A percentile compares a stretch with the other conserved stretches of the same genome.
These are phyloP conservation scores for Torulaspora pretoriensis DNA, from an alignment of 1,139 yeast species.

Conservation along the genomic window DNA sequence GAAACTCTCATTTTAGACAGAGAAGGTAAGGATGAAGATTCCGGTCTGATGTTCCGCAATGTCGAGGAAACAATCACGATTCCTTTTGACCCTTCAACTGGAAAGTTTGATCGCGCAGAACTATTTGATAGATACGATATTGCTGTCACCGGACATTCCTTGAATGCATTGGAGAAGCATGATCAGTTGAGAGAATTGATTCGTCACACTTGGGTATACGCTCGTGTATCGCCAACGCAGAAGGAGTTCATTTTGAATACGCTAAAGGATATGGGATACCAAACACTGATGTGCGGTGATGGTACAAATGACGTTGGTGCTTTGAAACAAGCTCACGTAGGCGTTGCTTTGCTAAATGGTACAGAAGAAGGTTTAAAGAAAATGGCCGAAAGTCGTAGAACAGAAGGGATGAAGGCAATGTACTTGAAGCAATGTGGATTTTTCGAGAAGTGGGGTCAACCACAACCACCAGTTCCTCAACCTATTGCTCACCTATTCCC, in stretches of 20 bases:
- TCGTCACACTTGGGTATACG: constrained; percentile 93
- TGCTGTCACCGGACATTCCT: constrained; percentile 92
- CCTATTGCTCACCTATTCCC: constrained; percentile 92
- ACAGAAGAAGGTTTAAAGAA: constrained; percentile 92
- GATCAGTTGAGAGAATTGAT: constrained; percentile 65
- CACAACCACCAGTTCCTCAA: constrained; percentile 79
- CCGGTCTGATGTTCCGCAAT: constrained; percentile 77
- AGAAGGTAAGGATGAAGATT: constrained; percentile 59
- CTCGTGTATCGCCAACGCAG: constrained; percentile 95
- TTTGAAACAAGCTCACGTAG: constrained; percentile 95
- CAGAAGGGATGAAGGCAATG: constrained; percentile 59
- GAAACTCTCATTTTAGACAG: constrained; percentile 84
- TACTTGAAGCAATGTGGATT: constrained; percentile 82
- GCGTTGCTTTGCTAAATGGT: constrained; percentile 95
- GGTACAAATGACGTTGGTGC: constrained; percentile 99
- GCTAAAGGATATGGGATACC: constrained; percentile 83
- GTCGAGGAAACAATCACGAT: constrained; percentile 70
- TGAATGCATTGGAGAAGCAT: constrained; percentile 60
- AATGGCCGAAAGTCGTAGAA: constrained; percentile 73
- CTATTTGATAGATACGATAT: constrained; percentile 71
- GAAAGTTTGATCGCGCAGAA: constrained; percentile 49
- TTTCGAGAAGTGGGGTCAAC: constrained; percentile 76
- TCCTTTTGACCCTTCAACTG: constrained; percentile 58
- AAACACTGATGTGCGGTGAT: constrained; percentile 98
- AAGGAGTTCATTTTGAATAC: constrained; percentile 86